A percentile compares a stretch with the other conserved stretches of the same genome.
phyloP scores from a whole-genome alignment of 2,329 filamentous ascomycete species.

The Aspergillus nomiae region DNA sequence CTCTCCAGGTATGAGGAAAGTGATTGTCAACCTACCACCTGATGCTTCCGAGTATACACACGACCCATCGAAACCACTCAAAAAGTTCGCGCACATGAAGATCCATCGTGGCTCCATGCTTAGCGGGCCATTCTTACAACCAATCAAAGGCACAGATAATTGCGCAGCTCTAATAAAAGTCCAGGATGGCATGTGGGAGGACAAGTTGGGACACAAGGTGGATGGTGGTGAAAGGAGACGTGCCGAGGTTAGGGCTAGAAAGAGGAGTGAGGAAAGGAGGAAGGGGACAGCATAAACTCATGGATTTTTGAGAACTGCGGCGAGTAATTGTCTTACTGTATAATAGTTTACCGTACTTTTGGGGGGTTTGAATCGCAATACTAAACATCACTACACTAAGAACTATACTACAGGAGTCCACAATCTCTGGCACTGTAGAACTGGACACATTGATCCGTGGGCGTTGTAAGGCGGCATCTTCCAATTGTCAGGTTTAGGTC shows the following conservation, averaged over 20 bases:
- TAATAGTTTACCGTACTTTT: background rate
- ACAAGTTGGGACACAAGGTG: slow-evolving; percentile 83
- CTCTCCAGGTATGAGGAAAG: slow-evolving; percentile 57
- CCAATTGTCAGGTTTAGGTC: background rate
- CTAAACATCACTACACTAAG: background rate
- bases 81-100: slow-evolving; percentile 64
- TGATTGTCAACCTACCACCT: slow-evolving; percentile 62
- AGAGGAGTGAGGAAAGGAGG: slow-evolving; percentile 74
- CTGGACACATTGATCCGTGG: background rate
- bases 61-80: slow-evolving; percentile 47
- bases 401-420: background rate
- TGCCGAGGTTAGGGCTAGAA: slow-evolving; percentile 85
- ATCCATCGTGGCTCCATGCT: slow-evolving; percentile 71
- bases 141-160: slow-evolving; percentile 62
- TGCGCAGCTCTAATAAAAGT: slow-evolving; percentile 67
- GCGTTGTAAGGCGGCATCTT: background rate
- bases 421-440: background rate
- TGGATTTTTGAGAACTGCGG: slow-evolving; percentile 1
- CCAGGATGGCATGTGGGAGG: slow-evolving; percentile 91
- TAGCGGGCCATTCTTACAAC: slow-evolving; percentile 71
- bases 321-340: background rate
- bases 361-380: background rate
- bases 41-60: slow-evolving; percentile 58
- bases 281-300: slow-evolving; percentile 48
- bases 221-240: slow-evolving; percentile 92